These are phyloP conservation scores for Acrocalymma vagum DNA, from an alignment of 2,329 filamentous ascomycete species.

Conservation along the genomic window DNA sequence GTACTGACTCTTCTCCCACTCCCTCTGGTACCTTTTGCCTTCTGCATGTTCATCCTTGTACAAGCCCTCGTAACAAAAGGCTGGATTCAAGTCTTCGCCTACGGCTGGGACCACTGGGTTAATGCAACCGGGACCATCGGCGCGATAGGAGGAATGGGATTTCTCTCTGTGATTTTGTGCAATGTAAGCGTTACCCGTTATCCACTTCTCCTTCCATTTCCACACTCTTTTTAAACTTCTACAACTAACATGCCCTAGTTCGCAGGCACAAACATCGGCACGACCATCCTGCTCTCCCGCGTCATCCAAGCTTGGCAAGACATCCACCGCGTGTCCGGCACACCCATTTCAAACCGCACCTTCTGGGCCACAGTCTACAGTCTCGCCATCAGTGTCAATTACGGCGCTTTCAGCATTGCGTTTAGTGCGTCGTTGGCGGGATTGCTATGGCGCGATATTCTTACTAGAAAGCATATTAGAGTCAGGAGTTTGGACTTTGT, in stretches of 20 bases:
- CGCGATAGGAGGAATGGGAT: conserved; percentile 75
- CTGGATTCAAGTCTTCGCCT: conserved; percentile 76
- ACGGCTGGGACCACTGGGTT: conserved; percentile 79
- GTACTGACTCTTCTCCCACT: conserved; percentile 73
- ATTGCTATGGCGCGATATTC: conserved; percentile 76
- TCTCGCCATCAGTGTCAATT: conserved; percentile 79
- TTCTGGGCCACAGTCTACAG: conserved; percentile 79
- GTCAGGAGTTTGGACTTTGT: conserved; percentile 72
- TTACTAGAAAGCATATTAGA: conserved; percentile 72
- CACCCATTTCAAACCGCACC: conserved; percentile 67
- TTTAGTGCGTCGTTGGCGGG: conserved; percentile 78
- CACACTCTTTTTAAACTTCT: too few relatives aligned
- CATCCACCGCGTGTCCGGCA: conserved; percentile 61
- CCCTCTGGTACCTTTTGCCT: conserved; percentile 74
- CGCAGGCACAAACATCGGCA: conserved; percentile 79
- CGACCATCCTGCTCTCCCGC: conserved; percentile 75
- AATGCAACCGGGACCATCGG: conserved; percentile 73
- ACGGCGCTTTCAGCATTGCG: conserved; percentile 75
- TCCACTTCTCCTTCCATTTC: background rate
- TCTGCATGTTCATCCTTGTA: conserved; percentile 78
- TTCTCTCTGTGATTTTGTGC: conserved; percentile 74
- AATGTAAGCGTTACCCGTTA: conserved; percentile 64
- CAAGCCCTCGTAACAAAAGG: conserved; percentile 77
- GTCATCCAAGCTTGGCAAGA: conserved; percentile 73
- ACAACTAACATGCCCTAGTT: too few relatives aligned